Conservation (phyloP, 345 rosid species). For the Pistacia vera region DNA sequence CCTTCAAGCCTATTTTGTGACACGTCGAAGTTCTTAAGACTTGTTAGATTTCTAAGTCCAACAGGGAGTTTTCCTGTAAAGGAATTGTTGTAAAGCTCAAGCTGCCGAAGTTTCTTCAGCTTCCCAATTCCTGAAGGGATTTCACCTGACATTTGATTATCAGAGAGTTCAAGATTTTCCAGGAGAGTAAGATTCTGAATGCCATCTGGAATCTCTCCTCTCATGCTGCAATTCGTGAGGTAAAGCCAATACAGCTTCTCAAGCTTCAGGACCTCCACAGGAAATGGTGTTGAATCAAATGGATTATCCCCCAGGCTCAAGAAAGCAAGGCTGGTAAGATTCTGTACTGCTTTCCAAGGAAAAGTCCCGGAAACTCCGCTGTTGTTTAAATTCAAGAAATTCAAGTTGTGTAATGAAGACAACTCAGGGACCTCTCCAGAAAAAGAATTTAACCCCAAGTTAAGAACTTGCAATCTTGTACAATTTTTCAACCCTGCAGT, state of each 20-base stretch:
- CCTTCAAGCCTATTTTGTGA: constrained; percentile 68
- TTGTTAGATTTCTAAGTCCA: constrained; percentile 62
- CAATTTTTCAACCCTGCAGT: constrained; percentile 45
- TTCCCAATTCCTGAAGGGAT: constrained; percentile 59
- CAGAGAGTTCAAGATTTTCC: constrained; percentile 68
- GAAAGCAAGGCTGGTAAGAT: constrained; percentile 49
- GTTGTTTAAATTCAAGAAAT: constrained; percentile 52
- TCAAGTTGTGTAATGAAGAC: constrained; percentile 42
- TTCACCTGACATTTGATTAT: constrained; percentile 54
- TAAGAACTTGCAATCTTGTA: constrained; percentile 45
- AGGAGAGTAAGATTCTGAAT: constrained; percentile 57
- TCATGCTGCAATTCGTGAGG: constrained; percentile 68
- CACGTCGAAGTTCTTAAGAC: constrained; percentile 55
- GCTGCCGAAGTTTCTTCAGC: constrained; percentile 54
- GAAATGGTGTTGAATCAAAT: constrained; percentile 53
- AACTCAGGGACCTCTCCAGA: constrained; percentile 67
- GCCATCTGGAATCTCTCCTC: constrained; percentile 69
- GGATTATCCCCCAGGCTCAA: constrained; percentile 81
- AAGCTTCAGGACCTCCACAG: constrained; percentile 55
- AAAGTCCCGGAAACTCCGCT: constrained; percentile 69
- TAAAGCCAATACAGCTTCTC: constrained; percentile 65
- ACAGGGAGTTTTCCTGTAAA: constrained; percentile 64
- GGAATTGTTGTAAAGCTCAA: constrained; percentile 72
- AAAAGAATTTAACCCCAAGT: constrained; percentile 64
- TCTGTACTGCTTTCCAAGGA: constrained; percentile 69